Evolutionary conservation across 768 basidiomycete species (phyloP).

Genomic region (Piloderma croceum): DNA sequence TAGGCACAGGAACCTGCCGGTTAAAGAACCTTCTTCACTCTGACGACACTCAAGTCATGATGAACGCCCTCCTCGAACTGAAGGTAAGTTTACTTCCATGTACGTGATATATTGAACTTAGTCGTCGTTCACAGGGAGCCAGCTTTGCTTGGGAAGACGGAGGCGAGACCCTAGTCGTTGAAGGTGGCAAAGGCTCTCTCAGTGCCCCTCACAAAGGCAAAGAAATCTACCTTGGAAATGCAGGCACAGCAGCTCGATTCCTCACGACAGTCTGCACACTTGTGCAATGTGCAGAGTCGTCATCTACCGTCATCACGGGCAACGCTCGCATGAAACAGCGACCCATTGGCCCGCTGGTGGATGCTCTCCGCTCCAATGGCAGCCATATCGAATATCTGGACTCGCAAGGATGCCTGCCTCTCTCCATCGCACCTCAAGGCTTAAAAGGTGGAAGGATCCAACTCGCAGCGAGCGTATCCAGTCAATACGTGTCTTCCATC

Average conservation of each 20-base stretch:
- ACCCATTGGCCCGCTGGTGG: constrained; percentile 91
- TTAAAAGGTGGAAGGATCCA: constrained; percentile 77
- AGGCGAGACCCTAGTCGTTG: constrained; percentile 90
- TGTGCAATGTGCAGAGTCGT: constrained; percentile 44
- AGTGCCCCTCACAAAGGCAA: constrained; percentile 73
- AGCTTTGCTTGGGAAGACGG: constrained; percentile 93
- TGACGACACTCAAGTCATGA: constrained; percentile 99
- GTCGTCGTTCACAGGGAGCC: constrained; percentile 64
- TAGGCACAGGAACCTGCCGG: constrained; percentile 82
- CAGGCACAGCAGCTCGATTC: constrained; percentile 97
- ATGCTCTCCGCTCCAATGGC: constrained; percentile 80
- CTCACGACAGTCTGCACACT: constrained; percentile 94
- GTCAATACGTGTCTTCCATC: constrained; percentile 97
- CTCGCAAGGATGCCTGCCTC: constrained; percentile 78
- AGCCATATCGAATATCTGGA: constrained; percentile 75
- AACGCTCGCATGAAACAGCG: constrained; percentile 99
- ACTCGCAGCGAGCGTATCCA: constrained; percentile 91
- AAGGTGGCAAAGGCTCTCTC: constrained; percentile 79
- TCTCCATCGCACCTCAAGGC: constrained; percentile 78
- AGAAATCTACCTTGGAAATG: constrained; percentile 93
- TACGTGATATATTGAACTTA: constrained; percentile 2
- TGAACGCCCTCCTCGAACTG: constrained; percentile 84
- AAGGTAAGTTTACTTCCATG: constrained; percentile 44
- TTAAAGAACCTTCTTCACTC: constrained; percentile 91
- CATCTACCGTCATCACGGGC: constrained; percentile 81